These are phyloP conservation scores for Lyophyllum semitale DNA, from an alignment of 768 basidiomycete genomes.

Conservation along the genomic window DNA sequence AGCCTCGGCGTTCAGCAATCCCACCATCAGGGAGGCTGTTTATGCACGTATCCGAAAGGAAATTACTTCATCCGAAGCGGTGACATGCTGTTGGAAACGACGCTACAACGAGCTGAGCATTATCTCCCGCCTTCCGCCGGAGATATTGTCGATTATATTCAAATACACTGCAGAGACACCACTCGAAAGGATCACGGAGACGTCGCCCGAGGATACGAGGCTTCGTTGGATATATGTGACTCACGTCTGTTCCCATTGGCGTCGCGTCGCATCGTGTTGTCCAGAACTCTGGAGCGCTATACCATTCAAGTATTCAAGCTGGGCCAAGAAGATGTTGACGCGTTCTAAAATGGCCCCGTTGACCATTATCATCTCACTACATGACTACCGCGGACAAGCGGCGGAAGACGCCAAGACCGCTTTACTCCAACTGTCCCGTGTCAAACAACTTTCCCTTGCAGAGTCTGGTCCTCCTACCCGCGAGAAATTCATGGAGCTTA, in stretches of 20 bases:
- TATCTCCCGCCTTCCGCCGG: too few species aligned
- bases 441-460: neutral
- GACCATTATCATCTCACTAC: neutral
- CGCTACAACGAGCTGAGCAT: too few species aligned
- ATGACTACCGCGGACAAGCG: too few species aligned
- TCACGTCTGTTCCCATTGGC: conserved; percentile 4
- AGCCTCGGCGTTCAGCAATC: too few species aligned
- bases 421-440: neutral
- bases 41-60: too few species aligned
- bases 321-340: neutral
- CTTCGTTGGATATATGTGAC: neutral
- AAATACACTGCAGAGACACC: too few species aligned
- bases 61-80: too few species aligned
- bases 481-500: neutral
- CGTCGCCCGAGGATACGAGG: too few species aligned
- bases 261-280: neutral
- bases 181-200: too few species aligned
- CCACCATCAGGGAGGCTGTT: too few species aligned
- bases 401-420: neutral
- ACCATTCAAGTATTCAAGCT: neutral
- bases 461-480: neutral
- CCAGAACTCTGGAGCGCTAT: neutral
- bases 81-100: too few species aligned
- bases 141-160: too few species aligned
- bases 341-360: neutral